Base-by-base conservation (phyloP, 257 asterid genomes). In the Lithospermum erythrorhizon region DNA sequence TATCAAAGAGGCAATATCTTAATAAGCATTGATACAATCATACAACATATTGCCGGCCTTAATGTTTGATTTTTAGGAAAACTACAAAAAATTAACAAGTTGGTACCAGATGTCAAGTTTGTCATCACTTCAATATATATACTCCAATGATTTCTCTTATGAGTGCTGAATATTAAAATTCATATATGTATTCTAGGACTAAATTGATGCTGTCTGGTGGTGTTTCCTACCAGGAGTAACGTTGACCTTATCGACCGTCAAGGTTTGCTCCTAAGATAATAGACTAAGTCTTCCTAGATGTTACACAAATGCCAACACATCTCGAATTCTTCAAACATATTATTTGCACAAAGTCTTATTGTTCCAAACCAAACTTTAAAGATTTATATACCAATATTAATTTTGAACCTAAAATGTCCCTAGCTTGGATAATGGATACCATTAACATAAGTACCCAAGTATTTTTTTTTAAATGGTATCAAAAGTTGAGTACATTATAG, bases 11-110 rank as follows among this genome's bases (percentile, higher is more conserved):
- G 57, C 8, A 21, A 22, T 20, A 19, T 22, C 7, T 53, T 11
- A 13, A 41, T 41, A 13, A 41, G 13, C 57, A 60, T 70, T 70
- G 81, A 66, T 78, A 55, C 57, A 13, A n/a, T 70, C 79, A 66
- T 78, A 55, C 57, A 13, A n/a, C 25, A 23, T 18, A 13, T 21
- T 53, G 53, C 53, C 53, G 25, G 21, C 55, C 22, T 19, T 19
- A 20, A 14, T 20, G 21, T 30, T 51, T 21, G 51, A 23, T 58
- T 27, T 58, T 66, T 10, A 11, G 14, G 16, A 41, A 41, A 13
- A 41, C 48, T 41, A 41, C 49, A 41, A 41, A 35, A 35, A 41
- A 11, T 11, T 8, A 41, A 41, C 49, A 41, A 41, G 13, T 14
- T 11, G 49, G 14, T 2, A 18, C 49, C 49, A 11, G 17, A 41